phyloP scores from a whole-genome alignment of 179 eudicot species.

The Spergularia azorica region DNA sequence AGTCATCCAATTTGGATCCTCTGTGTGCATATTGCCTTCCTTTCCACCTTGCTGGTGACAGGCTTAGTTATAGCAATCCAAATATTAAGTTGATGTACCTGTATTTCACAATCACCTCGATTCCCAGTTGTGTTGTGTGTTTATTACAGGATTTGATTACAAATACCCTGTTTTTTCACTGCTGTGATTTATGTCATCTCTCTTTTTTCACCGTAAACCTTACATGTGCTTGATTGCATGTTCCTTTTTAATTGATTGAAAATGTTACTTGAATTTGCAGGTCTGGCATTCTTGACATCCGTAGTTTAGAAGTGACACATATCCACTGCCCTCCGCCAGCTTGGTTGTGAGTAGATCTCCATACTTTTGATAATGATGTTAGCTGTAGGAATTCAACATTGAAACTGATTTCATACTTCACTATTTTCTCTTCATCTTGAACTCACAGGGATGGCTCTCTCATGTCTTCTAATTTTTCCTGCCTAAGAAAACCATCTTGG shows the following conservation, averaged over 20 bases:
- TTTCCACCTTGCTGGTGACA: conserved; percentile 81
- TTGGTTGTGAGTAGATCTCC: conserved; percentile 74
- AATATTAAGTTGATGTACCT: background rate
- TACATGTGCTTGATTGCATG: background rate
- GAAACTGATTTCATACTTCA: background rate
- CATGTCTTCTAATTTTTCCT: conserved; percentile 37
- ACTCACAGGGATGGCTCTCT: conserved; percentile 47
- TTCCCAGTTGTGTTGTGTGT: background rate
- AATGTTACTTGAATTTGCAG: conserved; percentile 38
- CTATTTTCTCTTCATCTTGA: conserved; percentile 19
- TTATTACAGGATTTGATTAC: background rate
- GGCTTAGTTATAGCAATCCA: background rate
- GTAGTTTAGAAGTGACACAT: conserved; percentile 73
- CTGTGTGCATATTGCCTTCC: conserved; percentile 63
- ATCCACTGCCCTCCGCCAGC: conserved; percentile 99
- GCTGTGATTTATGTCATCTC: background rate
- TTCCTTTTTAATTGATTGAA: background rate
- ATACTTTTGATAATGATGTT: background rate
- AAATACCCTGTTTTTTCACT: background rate
- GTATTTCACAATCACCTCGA: background rate
- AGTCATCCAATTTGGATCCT: conserved; percentile 1
- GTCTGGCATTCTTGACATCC: conserved; percentile 83
- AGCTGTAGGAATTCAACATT: background rate
- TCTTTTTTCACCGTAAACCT: conserved; percentile 4
- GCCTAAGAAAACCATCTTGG: conserved; percentile 81